Evolutionary conservation across 768 basidiomycete species (phyloP).

Genomic region (Boletellus emodensis): DNA sequence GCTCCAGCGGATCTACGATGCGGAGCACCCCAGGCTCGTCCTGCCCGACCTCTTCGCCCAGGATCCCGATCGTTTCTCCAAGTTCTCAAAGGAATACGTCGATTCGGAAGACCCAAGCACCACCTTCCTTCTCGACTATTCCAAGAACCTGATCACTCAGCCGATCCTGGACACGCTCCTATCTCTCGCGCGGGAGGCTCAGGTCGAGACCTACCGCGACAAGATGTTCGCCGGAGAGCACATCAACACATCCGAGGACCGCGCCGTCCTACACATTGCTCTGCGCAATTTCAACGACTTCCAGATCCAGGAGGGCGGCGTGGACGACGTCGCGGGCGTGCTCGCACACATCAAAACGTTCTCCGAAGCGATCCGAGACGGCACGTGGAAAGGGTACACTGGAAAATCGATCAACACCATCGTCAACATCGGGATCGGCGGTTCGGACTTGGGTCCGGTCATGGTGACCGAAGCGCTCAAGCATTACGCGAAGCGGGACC

Average conservation of each 20-base stretch:
- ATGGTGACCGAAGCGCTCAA: constrained; percentile 99
- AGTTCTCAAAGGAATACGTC: constrained; percentile 76
- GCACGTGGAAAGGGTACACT: constrained; percentile 95
- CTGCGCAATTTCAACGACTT: constrained; percentile 78
- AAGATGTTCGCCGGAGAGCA: constrained; percentile 95
- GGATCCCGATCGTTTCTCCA: constrained; percentile 82
- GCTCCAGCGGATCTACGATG: constrained; percentile 79
- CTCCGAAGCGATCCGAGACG: constrained; percentile 76
- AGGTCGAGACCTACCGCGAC: constrained; percentile 79
- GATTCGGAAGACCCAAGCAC: constrained; percentile 62
- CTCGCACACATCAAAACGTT: constrained; percentile 91
- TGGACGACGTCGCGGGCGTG: constrained; percentile 76
- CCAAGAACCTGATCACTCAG: constrained; percentile 91
- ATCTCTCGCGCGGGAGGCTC: constrained; percentile 77
- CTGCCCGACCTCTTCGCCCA: constrained; percentile 91
- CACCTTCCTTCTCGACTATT: constrained; percentile 91
- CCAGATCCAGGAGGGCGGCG: constrained; percentile 76
- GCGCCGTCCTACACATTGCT: constrained; percentile 93
- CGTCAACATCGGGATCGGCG: constrained; percentile 99
- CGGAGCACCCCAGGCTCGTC: constrained; percentile 66
- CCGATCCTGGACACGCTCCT: constrained; percentile 78
- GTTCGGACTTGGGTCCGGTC: constrained; percentile 95
- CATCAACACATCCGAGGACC: constrained; percentile 98
- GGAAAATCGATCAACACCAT: constrained; percentile 92
- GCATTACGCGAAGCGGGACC: constrained; percentile 83